Evolutionary conservation across 306 rosid species (phyloP).

Genomic region (Ochetophila trinervis): DNA sequence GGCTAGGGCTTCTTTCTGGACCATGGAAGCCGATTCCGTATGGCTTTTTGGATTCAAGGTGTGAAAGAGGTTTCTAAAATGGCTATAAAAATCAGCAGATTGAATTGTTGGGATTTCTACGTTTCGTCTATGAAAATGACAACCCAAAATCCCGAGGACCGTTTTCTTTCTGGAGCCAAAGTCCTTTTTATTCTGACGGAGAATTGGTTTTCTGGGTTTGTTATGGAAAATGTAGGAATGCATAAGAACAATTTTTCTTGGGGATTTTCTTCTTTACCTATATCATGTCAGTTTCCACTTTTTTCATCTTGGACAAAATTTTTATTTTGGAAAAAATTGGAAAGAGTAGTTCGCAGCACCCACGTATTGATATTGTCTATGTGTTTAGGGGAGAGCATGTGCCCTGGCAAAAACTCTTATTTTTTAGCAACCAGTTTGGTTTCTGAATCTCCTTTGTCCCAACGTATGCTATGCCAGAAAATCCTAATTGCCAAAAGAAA

Average conservation of each 20-base stretch:
- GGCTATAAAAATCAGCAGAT: slow-evolving; percentile 1
- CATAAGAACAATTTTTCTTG: slow-evolving; percentile 4
- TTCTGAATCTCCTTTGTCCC: too few species aligned
- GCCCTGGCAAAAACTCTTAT: neutral
- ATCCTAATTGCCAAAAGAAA: too few species aligned
- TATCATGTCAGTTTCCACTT: slow-evolving; percentile 7
- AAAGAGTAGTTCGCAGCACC: neutral
- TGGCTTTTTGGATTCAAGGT: too few species aligned
- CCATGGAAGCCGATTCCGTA: too few species aligned
- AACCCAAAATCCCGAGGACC: slow-evolving; percentile 2
- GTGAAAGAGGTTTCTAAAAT: too few species aligned
- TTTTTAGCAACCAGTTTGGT: too few species aligned
- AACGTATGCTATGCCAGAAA: too few species aligned
- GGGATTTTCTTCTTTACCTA: neutral
- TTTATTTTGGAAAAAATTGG: neutral
- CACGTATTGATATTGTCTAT: neutral
- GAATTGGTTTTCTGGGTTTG: neutral
- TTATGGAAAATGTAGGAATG: neutral
- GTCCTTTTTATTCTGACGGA: slow-evolving; percentile 24
- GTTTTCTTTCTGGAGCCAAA: neutral
- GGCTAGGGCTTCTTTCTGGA: too few species aligned
- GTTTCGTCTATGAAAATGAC: slow-evolving; percentile 13
- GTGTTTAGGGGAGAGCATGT: neutral
- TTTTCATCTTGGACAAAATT: neutral
- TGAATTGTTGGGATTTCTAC: slow-evolving; percentile 1